Evolutionary conservation across 2,329 filamentous ascomycete genomes (phyloP), one percentile per base, ranked within the genome.

Genomic region (Ascochyta pisi): DNA sequence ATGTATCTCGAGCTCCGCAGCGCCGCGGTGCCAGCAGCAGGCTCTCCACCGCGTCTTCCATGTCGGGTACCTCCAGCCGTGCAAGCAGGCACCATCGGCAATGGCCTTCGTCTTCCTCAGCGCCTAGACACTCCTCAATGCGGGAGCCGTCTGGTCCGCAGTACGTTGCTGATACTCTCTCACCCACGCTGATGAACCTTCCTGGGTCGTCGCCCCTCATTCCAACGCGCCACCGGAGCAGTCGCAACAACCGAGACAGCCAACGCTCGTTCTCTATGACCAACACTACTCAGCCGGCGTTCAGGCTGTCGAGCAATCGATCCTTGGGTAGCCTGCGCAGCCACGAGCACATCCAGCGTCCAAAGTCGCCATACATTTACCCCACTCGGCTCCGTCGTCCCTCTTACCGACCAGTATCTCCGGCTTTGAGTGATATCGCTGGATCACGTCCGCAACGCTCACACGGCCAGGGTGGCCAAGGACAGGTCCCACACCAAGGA

Each of bases 301-400:
- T 70, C 41, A 71, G 64, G 41, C 64, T 81, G 47, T 73, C 77
- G 6, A 76, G 72, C 58, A 76, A 78, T 58, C 74, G 75, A 22
- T 82, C 80, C 10, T 68, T 76, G n/a, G 73, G 74, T 16, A 82
- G 77, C 61, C 63, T 82, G 39, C 76, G 79, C 61, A 74, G 75
- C 54, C 73, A 77, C 42, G 77, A 77, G 22, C 61, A 61, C 23
- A 57, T 68, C 44, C 73, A 66, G 42, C 72, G 76, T 29, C 68
- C 73, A 12, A 68, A 70, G 42, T 78, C 74, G 24, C 75, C 77
- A 19, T 79, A 77, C 62, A 67, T 67, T 6, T 79, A 81, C 59
- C 78, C 77, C 2, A 73, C 73, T 46, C 71, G 78, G 41, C 70
- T 78, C 56, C 76, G 75, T 57, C 75, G 77, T 27, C 74, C 76